These are phyloP conservation scores for Carex parvula DNA, from an alignment of 176 grass and related monocot species.

Conservation along the genomic window DNA sequence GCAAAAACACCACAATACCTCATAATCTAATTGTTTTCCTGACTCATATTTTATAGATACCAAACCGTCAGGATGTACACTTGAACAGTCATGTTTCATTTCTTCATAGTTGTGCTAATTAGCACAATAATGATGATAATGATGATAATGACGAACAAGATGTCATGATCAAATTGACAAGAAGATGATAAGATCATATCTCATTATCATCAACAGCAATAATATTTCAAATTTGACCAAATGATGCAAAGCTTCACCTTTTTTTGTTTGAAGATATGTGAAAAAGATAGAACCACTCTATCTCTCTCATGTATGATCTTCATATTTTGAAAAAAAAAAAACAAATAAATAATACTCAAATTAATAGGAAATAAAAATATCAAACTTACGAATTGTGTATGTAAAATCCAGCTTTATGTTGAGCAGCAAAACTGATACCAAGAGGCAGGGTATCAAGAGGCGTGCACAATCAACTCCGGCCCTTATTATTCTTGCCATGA, in stretches of 20 bases:
- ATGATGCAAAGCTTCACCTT: neutral
- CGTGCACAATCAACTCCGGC: neutral
- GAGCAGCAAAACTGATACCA: neutral
- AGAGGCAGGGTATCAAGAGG: neutral
- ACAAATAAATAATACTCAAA: neutral
- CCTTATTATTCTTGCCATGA: neutral
- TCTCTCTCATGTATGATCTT: neutral
- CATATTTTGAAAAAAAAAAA: neutral
- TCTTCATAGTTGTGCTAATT: neutral
- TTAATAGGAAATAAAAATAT: neutral
- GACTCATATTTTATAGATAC: neutral
- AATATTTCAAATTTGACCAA: neutral
- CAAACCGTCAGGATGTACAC: neutral
- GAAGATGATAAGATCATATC: neutral
- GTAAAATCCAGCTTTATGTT: constrained; percentile 4
- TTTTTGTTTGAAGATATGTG: neutral
- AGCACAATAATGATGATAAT: neutral
- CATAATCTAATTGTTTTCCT: neutral
- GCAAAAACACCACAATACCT: neutral
- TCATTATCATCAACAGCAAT: neutral
- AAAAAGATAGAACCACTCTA: neutral
- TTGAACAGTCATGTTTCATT: neutral
- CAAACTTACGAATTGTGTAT: constrained; percentile 15
- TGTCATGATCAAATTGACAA: neutral
- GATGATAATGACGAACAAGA: neutral